Base-by-base conservation (phyloP, 179 eudicot genomes). In the Nepenthes alata region DNA sequence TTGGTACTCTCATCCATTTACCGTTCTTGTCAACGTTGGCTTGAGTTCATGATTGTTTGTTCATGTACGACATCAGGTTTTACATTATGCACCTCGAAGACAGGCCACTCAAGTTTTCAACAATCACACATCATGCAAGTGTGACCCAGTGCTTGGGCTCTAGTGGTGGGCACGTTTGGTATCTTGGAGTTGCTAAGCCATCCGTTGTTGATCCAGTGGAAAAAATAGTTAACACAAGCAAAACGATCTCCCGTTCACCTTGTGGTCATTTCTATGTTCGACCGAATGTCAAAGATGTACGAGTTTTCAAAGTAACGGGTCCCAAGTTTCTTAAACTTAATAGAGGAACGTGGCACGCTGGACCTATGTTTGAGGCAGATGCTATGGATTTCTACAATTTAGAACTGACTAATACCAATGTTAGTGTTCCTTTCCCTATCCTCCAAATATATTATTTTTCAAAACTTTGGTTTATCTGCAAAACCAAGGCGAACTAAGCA, bases 91-190 rank as follows among this genome's bases (percentile, higher is more conserved):
- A 69, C 68, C 83, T 91, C 10, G 67, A 80, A 72, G 74, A 74
- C 37, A 80, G 85, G 48, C 56, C 78, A 34, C 91, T 85, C 55
- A 71, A 85, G 76, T 89, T 89, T 63, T 83, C 95, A 47, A 66
- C 64, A 0, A 91, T 89, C 55, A 89, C 96, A 2, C 95, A 91
- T 72, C 98, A 91, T 75, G 86, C 95, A 52, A 86, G 70, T 63
- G 98, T 89, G 67, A 91, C 98, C 52, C 98, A 91, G 65, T 91
- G 98, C 75, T 81, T 91, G 2, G 96, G 98, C 55, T 78, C 98
- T 11, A 66, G 84, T 16, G 96, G 95, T n/a, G 96, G 88, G 62
- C 77, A 77, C 47, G 74, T 53, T 58, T 91, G 98, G 98, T 91
- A 89, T 74, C 88, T 91, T 61, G 98, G 88, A 66, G 98, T 91